Percentiles rank a stretch among this genome's conserved stretches.
These are phyloP conservation scores for Agastache rugosa DNA, from an alignment of 257 asterid species.

Conservation along the genomic window DNA sequence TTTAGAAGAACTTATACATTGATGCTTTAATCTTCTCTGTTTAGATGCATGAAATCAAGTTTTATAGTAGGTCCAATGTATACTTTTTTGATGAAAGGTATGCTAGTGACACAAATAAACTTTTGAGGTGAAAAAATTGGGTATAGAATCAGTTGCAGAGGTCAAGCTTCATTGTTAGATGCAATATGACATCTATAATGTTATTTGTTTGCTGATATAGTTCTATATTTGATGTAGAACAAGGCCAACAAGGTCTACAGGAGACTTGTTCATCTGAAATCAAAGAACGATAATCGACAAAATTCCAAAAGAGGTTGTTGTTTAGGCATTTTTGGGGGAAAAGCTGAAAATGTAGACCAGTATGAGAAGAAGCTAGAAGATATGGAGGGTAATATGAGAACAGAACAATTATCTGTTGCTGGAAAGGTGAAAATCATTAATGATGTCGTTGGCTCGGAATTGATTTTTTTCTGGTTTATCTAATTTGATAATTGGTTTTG, in stretches of 20 bases:
- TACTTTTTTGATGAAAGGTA: no score
- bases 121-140: constrained; percentile 1
- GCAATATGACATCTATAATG: constrained; percentile 13
- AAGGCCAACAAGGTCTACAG: constrained; percentile 60
- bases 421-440: constrained; percentile 62
- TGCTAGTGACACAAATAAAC: constrained; percentile 8
- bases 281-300: constrained; percentile 48
- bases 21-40: constrained; percentile 10
- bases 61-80: neutral
- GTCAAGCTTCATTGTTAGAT: constrained; percentile 27
- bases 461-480: neutral
- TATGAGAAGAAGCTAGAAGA: constrained; percentile 81
- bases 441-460: constrained; percentile 10
- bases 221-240: constrained; percentile 51
- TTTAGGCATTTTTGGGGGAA: constrained; percentile 68
- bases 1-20: no score
- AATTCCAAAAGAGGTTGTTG: constrained; percentile 62
- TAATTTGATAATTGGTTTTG: neutral
- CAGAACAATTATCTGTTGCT: constrained; percentile 61
- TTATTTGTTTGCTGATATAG: constrained; percentile 35
- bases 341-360: constrained; percentile 59
- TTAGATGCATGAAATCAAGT: constrained; percentile 25
- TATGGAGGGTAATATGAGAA: constrained; percentile 69
- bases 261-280: constrained; percentile 58
- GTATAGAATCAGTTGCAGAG: constrained; percentile 8